Evolutionary conservation across 768 basidiomycete species (phyloP).

Genomic region (Boletus fagicola): DNA sequence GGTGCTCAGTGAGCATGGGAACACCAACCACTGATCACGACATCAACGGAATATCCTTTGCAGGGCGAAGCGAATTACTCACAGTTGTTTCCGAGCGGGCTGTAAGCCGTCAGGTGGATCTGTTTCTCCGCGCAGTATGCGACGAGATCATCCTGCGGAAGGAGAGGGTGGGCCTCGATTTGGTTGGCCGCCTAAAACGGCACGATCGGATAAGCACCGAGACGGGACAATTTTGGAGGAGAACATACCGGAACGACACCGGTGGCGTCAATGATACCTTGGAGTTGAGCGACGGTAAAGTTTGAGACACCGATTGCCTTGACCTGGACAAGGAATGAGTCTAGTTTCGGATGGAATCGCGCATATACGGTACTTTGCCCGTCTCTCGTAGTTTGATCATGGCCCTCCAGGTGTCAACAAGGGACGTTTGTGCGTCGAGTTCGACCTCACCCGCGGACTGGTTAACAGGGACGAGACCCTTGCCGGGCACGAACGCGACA

Average conservation of each 20-base stretch:
- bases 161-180: slow-evolving; percentile 78
- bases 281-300: slow-evolving; percentile 64
- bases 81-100: slow-evolving; percentile 82
- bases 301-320: slow-evolving; percentile 79
- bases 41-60: neutral
- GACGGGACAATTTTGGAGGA: neutral
- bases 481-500: slow-evolving; percentile 59
- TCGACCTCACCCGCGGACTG: slow-evolving; percentile 42
- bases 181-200: slow-evolving; percentile 61
- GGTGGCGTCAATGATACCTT: slow-evolving; percentile 66
- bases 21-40: slow-evolving; percentile 49
- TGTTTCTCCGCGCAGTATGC: slow-evolving; percentile 65
- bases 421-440: slow-evolving; percentile 54
- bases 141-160: slow-evolving; percentile 72
- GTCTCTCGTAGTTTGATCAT: slow-evolving; percentile 68
- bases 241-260: slow-evolving; percentile 65
- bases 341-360: neutral
- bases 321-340: slow-evolving; percentile 40
- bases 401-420: slow-evolving; percentile 84
- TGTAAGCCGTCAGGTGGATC: slow-evolving; percentile 71
- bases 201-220: neutral
- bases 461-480: slow-evolving; percentile 53
- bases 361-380: slow-evolving; percentile 51
- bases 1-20: slow-evolving; percentile 67
- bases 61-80: slow-evolving; percentile 22